These are phyloP conservation scores for Pulveroboletus ravenelii DNA, from an alignment of 768 basidiomycete species.

Conservation along the genomic window DNA sequence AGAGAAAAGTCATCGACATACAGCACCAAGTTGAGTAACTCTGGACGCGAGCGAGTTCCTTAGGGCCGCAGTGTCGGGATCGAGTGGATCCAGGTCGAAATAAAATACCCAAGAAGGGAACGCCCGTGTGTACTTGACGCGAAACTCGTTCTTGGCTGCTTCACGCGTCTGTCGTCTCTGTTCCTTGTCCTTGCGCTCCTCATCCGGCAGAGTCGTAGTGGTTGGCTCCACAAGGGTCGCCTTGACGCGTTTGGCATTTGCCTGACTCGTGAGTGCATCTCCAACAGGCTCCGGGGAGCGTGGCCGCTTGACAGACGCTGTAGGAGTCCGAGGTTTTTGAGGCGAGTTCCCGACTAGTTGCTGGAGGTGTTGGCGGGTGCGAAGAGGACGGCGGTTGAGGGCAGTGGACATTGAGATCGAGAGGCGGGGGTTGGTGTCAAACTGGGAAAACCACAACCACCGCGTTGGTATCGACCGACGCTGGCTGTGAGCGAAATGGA, in stretches of 20 bases:
- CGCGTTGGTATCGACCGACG: neutral
- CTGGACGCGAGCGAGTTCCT: constrained; percentile 45
- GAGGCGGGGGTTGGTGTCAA: neutral
- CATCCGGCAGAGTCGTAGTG: constrained; percentile 26
- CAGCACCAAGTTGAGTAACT: constrained; percentile 70
- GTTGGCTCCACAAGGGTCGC: constrained; percentile 24
- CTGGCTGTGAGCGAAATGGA: neutral
- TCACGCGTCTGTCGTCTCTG: constrained; percentile 49
- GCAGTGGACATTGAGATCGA: constrained; percentile 37
- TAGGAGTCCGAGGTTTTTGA: constrained; percentile 31
- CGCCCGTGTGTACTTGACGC: constrained; percentile 75
- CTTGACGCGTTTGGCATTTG: constrained; percentile 43
- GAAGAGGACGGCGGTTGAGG: constrained; percentile 45
- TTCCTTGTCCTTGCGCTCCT: constrained; percentile 42
- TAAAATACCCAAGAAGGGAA: constrained; percentile 85
- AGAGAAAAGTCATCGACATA: constrained; percentile 40
- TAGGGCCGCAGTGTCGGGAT: constrained; percentile 32
- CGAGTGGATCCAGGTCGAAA: constrained; percentile 62
- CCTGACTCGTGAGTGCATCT: constrained; percentile 26
- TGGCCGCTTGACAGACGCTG: constrained; percentile 41
- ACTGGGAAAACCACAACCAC: constrained; percentile 3
- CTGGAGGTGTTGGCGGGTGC: constrained; percentile 39
- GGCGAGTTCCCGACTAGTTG: constrained; percentile 33
- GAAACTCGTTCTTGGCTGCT: constrained; percentile 65
- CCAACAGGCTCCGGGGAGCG: constrained; percentile 46